These are phyloP conservation scores for Rhododendron ferrugineum DNA, from an alignment of 148 eudicot species.

Conservation along the genomic window DNA sequence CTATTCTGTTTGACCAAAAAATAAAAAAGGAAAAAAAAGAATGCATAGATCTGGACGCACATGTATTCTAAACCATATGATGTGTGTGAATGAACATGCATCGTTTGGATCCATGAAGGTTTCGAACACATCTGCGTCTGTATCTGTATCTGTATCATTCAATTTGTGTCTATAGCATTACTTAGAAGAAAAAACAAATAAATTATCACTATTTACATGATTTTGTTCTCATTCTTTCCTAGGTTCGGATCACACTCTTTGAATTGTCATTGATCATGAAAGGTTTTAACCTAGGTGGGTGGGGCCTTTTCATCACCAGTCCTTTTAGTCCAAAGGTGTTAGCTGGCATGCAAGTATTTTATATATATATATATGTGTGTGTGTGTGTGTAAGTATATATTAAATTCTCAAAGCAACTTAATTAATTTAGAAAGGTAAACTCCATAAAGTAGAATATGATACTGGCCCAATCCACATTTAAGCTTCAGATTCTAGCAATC, in stretches of 20 bases:
- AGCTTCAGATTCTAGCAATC: conserved; percentile 14
- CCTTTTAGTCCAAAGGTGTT: not conserved
- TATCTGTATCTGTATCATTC: not conserved
- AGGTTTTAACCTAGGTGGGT: not conserved
- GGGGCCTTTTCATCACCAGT: not conserved
- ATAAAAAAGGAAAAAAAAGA: no score
- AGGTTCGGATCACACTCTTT: not conserved
- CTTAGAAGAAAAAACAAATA: no score
- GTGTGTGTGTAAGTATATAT: not conserved
- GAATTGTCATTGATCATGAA: not conserved
- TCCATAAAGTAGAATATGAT: conserved; percentile 9
- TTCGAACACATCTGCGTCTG: not conserved
- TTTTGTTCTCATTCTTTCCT: not conserved
- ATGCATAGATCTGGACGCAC: not conserved
- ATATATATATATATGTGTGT: not conserved
- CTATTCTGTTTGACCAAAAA: no score
- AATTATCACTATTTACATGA: not conserved
- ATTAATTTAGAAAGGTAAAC: not conserved
- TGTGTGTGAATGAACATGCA: not conserved
- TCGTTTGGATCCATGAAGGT: not conserved
- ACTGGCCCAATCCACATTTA: conserved; percentile 2
- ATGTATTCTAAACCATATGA: not conserved
- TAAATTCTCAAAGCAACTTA: not conserved
- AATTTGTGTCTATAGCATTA: not conserved
- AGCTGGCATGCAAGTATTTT: not conserved